Conservation (phyloP, 805 yeast species). For the Scheffersomyces ergatensis region DNA sequence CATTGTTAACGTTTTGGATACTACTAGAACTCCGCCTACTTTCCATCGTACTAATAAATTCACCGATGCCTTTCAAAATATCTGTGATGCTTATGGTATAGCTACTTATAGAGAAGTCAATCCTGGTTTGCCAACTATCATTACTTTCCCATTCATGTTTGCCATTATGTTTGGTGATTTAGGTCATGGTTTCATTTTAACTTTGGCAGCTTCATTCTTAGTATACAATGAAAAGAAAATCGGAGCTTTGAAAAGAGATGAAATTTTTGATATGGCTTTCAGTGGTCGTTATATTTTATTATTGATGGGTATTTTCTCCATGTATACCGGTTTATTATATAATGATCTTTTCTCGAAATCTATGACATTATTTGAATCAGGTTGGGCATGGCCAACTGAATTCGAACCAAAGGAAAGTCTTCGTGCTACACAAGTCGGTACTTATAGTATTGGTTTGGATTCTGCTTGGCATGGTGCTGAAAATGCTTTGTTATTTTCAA, state of each 20-base stretch:
- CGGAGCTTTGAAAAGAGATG: constrained; percentile 73
- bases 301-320: constrained; percentile 91
- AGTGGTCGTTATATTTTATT: constrained; percentile 87
- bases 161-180: constrained; percentile 99
- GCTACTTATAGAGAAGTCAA: constrained; percentile 93
- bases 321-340: constrained; percentile 92
- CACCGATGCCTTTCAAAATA: constrained; percentile 87
- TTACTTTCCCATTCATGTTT: constrained; percentile 97
- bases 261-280: constrained; percentile 95
- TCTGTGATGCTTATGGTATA: constrained; percentile 93
- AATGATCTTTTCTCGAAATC: constrained; percentile 92
- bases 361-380: constrained; percentile 81
- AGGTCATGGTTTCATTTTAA: constrained; percentile 89
- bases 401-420: constrained; percentile 70
- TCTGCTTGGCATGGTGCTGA: constrained; percentile 98
- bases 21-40: constrained; percentile 91
- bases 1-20: constrained; percentile 56
- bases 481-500: constrained; percentile 82
- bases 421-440: constrained; percentile 63
- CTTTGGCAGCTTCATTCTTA: constrained; percentile 66
- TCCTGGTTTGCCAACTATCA: constrained; percentile 91
- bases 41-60: constrained; percentile 93
- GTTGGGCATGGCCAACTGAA: constrained; percentile 89
- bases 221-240: constrained; percentile 74
- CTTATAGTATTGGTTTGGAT: constrained; percentile 85